A percentile compares a stretch with the other conserved stretches of the same genome.
phyloP scores from a whole-genome alignment of 1,139 yeast genomes.

The Candida tetrigidarum region DNA sequence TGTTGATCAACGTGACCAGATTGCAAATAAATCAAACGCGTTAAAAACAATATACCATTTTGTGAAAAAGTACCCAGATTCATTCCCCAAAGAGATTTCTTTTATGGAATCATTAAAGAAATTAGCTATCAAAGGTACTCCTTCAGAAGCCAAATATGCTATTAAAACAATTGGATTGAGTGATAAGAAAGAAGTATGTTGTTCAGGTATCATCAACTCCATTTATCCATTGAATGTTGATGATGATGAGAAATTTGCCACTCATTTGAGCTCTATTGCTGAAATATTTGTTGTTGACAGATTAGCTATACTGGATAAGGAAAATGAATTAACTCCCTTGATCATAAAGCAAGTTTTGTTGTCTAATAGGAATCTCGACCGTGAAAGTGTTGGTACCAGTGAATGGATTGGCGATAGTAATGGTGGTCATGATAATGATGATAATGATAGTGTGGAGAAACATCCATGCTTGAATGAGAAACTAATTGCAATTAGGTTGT shows the following conservation, averaged over 20 bases:
- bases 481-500: conserved; percentile 57
- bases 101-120: conserved; percentile 47
- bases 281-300: conserved; percentile 63
- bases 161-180: conserved; percentile 59
- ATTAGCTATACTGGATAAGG: conserved; percentile 52
- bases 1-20: conserved; percentile 19
- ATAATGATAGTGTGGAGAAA: conserved; percentile 45
- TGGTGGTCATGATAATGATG: no score
- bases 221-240: conserved; percentile 56
- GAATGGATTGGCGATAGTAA: conserved; percentile 62
- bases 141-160: conserved; percentile 69
- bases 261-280: conserved; percentile 64
- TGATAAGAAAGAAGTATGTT: conserved; percentile 41
- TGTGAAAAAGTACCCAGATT: conserved; percentile 50
- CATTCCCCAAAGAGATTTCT: conserved; percentile 34
- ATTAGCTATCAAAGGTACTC: conserved; percentile 56
- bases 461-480: conserved; percentile 46
- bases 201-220: conserved; percentile 40
- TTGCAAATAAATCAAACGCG: conserved; percentile 20
- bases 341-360: conserved; percentile 66
- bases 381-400: conserved; percentile 29
- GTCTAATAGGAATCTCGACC: conserved; percentile 38
- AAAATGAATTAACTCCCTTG: conserved; percentile 60
- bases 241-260: conserved; percentile 42
- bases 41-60: conserved; percentile 68